Percentiles rank a stretch among this genome's conserved stretches.
Evolutionary conservation across 2,329 filamentous ascomycete species (phyloP).

Genomic region (Aspergillus ibericus): DNA sequence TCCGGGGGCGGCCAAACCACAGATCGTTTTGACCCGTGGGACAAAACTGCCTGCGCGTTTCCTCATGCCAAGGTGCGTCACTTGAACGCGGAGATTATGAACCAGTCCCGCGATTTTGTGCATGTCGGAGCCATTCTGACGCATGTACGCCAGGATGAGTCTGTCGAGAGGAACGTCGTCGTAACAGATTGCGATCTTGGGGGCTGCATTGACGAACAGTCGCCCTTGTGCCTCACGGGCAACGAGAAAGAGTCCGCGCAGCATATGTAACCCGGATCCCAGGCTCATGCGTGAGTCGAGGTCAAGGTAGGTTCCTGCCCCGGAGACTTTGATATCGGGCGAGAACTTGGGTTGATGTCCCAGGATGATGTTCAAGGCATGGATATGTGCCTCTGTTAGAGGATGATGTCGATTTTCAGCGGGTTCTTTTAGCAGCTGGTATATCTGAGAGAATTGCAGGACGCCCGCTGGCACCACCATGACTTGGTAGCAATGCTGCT

Average conservation of each 20-base stretch:
- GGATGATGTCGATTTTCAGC: neutral
- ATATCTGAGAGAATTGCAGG: neutral
- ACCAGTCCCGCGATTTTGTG: neutral
- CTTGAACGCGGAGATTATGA: neutral
- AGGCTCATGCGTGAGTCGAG: neutral
- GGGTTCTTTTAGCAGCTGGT: neutral
- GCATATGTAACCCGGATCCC: neutral
- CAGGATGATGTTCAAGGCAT: slow-evolving; percentile 60
- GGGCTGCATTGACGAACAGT: neutral
- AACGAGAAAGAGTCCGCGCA: neutral
- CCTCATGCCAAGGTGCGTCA: neutral
- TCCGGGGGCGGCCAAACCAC: neutral
- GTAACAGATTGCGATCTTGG: neutral
- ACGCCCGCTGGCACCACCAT: neutral
- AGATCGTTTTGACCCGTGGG: neutral
- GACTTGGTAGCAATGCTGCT: neutral
- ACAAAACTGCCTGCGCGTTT: neutral
- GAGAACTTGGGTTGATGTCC: slow-evolving; percentile 22
- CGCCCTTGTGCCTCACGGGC: neutral
- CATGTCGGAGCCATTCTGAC: neutral
- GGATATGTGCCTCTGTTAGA: slow-evolving; percentile 34
- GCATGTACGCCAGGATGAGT: neutral
- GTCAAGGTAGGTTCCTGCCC: neutral
- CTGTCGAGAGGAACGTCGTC: neutral
- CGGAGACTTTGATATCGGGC: neutral